phyloP scores from a whole-genome alignment of 2,329 filamentous ascomycete species.

The Monosporascus cannonballus region DNA sequence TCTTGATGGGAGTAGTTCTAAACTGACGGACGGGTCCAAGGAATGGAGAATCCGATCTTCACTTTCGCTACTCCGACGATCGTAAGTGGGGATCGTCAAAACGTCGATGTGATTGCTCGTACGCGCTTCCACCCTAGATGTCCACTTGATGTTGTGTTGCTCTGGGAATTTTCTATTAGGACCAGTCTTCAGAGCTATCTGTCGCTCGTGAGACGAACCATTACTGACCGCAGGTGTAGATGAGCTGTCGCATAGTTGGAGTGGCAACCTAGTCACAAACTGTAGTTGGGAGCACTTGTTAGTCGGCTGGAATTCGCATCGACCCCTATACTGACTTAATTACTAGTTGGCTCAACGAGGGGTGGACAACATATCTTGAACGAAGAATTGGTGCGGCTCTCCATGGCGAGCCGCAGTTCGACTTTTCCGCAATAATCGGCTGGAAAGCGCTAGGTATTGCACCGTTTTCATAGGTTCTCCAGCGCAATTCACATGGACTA shows the following conservation, averaged over 20 bases:
- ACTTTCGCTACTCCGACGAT: conserved; percentile 95
- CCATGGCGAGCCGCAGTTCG: conserved; percentile 78
- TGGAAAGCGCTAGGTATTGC: conserved; percentile 72
- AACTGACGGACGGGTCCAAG: conserved; percentile 27
- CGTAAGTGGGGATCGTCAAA: conserved; percentile 84
- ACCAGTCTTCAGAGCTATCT: not conserved
- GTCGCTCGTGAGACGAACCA: not conserved
- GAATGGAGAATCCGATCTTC: conserved; percentile 89
- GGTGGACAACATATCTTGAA: conserved; percentile 94
- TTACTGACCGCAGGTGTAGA: conserved; percentile 4
- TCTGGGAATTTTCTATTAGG: not conserved
- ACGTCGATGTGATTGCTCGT: conserved; percentile 89
- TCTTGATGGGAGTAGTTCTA: not conserved
- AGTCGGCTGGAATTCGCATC: conserved; percentile 20
- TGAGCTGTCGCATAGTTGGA: conserved; percentile 69
- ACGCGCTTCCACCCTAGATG: conserved; percentile 44
- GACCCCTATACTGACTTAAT: conserved; percentile 2
- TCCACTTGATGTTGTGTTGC: not conserved
- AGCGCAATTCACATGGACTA: not conserved
- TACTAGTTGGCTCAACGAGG: conserved; percentile 61
- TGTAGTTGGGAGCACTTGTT: conserved; percentile 77
- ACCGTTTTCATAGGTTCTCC: not conserved
- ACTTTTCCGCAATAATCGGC: conserved; percentile 93
- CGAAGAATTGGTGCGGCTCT: conserved; percentile 71
- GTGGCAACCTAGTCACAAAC: conserved; percentile 76